These are phyloP conservation scores for Ophiocordyceps australis DNA, from an alignment of 2,329 filamentous ascomycete genomes.

Conservation along the genomic window DNA sequence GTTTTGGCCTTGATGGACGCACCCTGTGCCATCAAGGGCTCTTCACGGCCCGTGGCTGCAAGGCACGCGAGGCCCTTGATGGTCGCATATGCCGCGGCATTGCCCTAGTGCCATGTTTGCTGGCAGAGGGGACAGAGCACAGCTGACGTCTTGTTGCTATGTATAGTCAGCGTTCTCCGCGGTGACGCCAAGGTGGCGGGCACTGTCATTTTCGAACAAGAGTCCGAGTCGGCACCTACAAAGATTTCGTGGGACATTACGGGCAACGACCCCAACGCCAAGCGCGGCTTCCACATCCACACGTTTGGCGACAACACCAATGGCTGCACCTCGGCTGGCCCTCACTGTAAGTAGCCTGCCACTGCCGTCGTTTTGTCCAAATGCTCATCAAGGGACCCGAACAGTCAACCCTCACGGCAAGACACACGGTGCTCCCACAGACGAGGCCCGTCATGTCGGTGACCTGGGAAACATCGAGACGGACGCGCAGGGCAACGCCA, in stretches of 20 bases:
- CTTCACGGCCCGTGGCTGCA: constrained; percentile 2
- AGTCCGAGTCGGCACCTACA: constrained; percentile 62
- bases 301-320: constrained; percentile 99
- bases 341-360: constrained; percentile 67
- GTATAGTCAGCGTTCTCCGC: constrained; percentile 80
- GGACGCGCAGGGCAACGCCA: constrained; percentile 77
- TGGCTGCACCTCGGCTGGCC: constrained; percentile 94
- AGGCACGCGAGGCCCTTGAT: constrained; percentile 14
- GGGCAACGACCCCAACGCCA: constrained; percentile 83
- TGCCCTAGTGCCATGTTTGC: no score
- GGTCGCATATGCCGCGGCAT: constrained; percentile 3
- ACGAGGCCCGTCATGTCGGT: constrained; percentile 82
- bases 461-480: constrained; percentile 97
- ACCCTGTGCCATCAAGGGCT: no score
- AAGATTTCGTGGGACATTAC: constrained; percentile 83
- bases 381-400: constrained; percentile 3
- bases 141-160: no score
- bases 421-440: constrained; percentile 73
- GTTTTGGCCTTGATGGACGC: constrained; percentile 37
- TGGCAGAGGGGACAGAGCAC: no score
- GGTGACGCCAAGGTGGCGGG: constrained; percentile 93
- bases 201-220: constrained; percentile 90
- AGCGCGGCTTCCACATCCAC: constrained; percentile 98
- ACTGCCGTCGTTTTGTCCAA: no score
- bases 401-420: constrained; percentile 90